These are phyloP conservation scores for Starmera quercuum DNA, from an alignment of 805 yeast species.

Conservation along the genomic window DNA sequence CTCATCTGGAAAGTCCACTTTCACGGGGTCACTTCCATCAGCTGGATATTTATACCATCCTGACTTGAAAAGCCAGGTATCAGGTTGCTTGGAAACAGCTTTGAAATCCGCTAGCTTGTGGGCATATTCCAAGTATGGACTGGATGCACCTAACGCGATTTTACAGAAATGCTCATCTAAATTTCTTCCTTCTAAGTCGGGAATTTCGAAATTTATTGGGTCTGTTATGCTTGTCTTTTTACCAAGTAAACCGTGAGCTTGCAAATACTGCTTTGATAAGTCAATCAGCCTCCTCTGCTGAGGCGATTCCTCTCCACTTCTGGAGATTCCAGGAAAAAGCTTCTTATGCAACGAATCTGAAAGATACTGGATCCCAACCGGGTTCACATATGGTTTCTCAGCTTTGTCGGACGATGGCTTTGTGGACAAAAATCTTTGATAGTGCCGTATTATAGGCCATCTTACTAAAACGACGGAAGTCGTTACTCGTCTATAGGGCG, in stretches of 20 bases:
- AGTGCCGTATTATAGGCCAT: no score
- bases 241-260: slow-evolving; percentile 60
- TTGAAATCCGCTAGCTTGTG: slow-evolving; percentile 32
- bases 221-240: slow-evolving; percentile 56
- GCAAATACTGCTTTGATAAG: slow-evolving; percentile 54
- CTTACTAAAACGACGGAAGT: no score
- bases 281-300: slow-evolving; percentile 26
- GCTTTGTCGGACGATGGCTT: no score
- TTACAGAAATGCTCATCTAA: slow-evolving; percentile 82
- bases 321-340: slow-evolving; percentile 35
- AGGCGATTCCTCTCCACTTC: not conserved
- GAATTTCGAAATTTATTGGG: slow-evolving; percentile 58
- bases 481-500: no score
- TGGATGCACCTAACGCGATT: slow-evolving; percentile 51
- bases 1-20: slow-evolving; percentile 65
- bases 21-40: slow-evolving; percentile 40
- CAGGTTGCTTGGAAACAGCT: slow-evolving; percentile 34
- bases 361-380: slow-evolving; percentile 75
- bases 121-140: slow-evolving; percentile 52
- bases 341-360: slow-evolving; percentile 51
- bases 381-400: slow-evolving; percentile 56
- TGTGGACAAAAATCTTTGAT: no score
- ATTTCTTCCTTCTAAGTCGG: slow-evolving; percentile 61
- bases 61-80: slow-evolving; percentile 45
- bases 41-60: slow-evolving; percentile 81